A percentile compares a stretch with the other conserved stretches of the same genome.
Conservation (phyloP, 345 rosid genomes). For the Triadica sebifera region DNA sequence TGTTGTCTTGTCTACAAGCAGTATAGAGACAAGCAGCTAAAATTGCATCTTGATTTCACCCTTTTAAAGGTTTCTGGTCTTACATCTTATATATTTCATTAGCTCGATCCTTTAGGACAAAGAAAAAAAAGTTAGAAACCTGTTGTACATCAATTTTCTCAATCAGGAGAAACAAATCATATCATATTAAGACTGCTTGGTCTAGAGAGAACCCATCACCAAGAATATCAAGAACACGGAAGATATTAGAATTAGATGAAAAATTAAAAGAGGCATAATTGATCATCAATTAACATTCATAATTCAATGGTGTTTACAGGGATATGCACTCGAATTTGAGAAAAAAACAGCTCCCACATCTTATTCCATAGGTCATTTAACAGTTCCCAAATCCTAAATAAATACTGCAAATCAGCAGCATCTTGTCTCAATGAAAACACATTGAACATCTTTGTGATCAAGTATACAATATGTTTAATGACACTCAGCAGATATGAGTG, state of each 20-base stretch:
- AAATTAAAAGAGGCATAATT: not conserved
- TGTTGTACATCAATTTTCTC: not conserved
- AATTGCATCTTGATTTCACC: constrained; percentile 47
- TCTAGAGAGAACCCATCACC: not conserved
- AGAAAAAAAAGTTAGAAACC: not conserved
- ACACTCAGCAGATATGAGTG: not conserved
- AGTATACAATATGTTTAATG: not conserved
- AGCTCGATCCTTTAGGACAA: constrained; percentile 43
- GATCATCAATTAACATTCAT: not conserved
- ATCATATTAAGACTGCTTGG: not conserved
- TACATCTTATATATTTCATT: constrained; percentile 58
- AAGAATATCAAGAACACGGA: not conserved
- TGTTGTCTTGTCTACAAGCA: constrained; percentile 51
- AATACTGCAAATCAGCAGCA: not conserved
- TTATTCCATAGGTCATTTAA: not conserved
- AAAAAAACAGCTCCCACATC: not conserved
- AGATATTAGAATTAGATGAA: not conserved
- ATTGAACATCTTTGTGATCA: not conserved
- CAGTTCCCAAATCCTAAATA: not conserved
- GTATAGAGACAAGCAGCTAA: constrained; percentile 54
- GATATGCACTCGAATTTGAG: not conserved
- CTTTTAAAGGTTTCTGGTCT: constrained; percentile 50
- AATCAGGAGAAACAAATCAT: not conserved
- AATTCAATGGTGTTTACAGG: not conserved
- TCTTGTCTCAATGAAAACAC: not conserved